These are phyloP conservation scores for Prunus persica DNA, from an alignment of 306 rosid genomes.

Conservation along the genomic window Prunus_persica_NCBIv2 NC_034009.1:24220001-24220500, in stretches of 20 bases:
- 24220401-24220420: not conserved
- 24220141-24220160: slow-evolving; percentile 68
- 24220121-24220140: slow-evolving; percentile 86
- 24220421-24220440: too few relatives aligned
- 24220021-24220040: slow-evolving; percentile 55
- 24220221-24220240: slow-evolving; percentile 94
- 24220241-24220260: slow-evolving; percentile 96
- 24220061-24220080: slow-evolving; percentile 65
- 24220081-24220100: slow-evolving; percentile 68
- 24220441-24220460: too few relatives aligned
- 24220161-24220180: slow-evolving; percentile 88
- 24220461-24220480: too few relatives aligned
- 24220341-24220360: slow-evolving; percentile 43
- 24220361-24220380: not conserved
- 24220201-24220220: slow-evolving; percentile 91
- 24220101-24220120: slow-evolving; percentile 96
- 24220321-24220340: slow-evolving; percentile 69
- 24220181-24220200: slow-evolving; percentile 75
- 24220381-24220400: not conserved
- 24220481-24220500: not conserved
- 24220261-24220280: slow-evolving; percentile 90
- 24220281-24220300: slow-evolving; percentile 76
- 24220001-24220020: slow-evolving; percentile 90
- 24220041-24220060: slow-evolving; percentile 89
- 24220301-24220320: slow-evolving; percentile 81